Evolutionary conservation across 805 yeast species (phyloP).

Genomic region (Candida wancherniae): DNA sequence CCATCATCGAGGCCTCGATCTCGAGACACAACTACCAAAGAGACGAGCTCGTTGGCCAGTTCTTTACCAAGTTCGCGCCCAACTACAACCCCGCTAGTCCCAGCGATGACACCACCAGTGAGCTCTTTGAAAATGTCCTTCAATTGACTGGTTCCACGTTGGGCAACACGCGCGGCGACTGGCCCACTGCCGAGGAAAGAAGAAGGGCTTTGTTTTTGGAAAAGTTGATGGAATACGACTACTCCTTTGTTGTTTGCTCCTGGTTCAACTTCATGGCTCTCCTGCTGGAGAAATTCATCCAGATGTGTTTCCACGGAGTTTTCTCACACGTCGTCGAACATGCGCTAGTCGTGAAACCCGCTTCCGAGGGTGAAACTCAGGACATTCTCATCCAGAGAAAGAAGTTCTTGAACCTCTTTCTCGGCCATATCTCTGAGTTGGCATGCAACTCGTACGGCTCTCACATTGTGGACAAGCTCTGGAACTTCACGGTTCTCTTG

Average conservation of each 20-base stretch:
- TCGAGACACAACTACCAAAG: constrained; percentile 53
- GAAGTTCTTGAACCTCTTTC: constrained; percentile 60
- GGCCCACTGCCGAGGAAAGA: constrained; percentile 91
- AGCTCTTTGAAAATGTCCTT: constrained; percentile 63
- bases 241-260: constrained; percentile 50
- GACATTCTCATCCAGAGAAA: constrained; percentile 55
- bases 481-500: constrained; percentile 73
- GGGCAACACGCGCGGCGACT: constrained; percentile 78
- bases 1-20: constrained; percentile 62
- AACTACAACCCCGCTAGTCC: constrained; percentile 26
- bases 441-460: constrained; percentile 88
- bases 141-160: constrained; percentile 65
- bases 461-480: constrained; percentile 78
- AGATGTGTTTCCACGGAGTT: constrained; percentile 84
- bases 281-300: constrained; percentile 56
- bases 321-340: constrained; percentile 85
- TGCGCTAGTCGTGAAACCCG: constrained; percentile 41
- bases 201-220: constrained; percentile 73
- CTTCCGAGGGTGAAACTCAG: constrained; percentile 39
- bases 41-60: constrained; percentile 51
- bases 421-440: constrained; percentile 51
- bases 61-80: constrained; percentile 39
- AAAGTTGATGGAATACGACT: constrained; percentile 65
- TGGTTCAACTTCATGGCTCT: constrained; percentile 57
- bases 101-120: constrained; percentile 34